Evolutionary conservation across 2,329 filamentous ascomycete species (phyloP).

Genomic region (Escovopsis sp.): DNA sequence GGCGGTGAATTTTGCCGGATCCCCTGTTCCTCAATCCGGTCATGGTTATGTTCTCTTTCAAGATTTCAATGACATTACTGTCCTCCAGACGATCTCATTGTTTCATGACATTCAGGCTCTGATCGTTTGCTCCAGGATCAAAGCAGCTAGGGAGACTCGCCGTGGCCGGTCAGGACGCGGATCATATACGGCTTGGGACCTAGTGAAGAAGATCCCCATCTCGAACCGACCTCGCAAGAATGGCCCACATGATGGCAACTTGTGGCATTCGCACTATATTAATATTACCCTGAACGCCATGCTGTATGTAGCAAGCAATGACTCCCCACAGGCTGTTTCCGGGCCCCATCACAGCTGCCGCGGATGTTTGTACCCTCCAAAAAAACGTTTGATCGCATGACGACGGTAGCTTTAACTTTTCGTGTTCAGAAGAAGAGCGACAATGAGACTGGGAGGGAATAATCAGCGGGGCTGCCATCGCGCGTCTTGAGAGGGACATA

Average conservation of each 20-base stretch:
- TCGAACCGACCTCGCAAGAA: background rate
- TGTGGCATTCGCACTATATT: conserved; percentile 6
- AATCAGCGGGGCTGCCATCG: background rate
- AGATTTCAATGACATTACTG: background rate
- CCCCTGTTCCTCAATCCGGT: too few species aligned
- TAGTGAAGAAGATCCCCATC: background rate
- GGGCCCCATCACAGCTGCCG: conserved; percentile 2
- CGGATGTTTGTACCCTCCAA: background rate
- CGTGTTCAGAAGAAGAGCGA: conserved; percentile 85
- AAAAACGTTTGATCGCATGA: too few species aligned
- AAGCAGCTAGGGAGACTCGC: too few species aligned
- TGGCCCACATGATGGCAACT: background rate
- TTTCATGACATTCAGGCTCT: background rate
- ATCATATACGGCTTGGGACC: background rate
- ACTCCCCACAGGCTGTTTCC: conserved; percentile 12
- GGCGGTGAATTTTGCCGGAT: background rate
- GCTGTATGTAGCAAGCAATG: conserved; percentile 22
- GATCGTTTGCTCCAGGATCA: background rate
- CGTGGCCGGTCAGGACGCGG: background rate
- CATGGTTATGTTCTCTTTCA: background rate
- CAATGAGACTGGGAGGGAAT: conserved; percentile 53
- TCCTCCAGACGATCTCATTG: background rate
- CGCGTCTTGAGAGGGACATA: conserved; percentile 28
- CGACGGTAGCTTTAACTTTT: conserved; percentile 47
- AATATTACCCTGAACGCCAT: conserved; percentile 25